A percentile compares a stretch with the other conserved stretches of the same genome.
These are phyloP conservation scores for Scedosporium dehoogii DNA, from an alignment of 2,329 filamentous ascomycete species.

Conservation along the genomic window DNA sequence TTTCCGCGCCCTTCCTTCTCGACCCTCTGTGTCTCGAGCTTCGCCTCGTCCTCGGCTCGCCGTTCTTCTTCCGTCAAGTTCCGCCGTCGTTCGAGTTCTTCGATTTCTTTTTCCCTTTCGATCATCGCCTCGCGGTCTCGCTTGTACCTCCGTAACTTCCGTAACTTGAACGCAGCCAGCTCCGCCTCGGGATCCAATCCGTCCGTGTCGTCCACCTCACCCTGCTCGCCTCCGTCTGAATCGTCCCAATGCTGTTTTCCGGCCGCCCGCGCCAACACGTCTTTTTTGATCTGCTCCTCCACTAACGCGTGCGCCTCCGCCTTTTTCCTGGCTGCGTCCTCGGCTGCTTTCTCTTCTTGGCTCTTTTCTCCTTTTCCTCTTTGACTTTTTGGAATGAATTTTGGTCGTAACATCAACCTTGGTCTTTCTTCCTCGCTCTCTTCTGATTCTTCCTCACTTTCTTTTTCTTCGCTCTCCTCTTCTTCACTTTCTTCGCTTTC, in stretches of 20 bases:
- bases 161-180: slow-evolving; percentile 84
- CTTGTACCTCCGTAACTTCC: slow-evolving; percentile 82
- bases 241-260: slow-evolving; percentile 83
- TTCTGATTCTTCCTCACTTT: slow-evolving; percentile 25
- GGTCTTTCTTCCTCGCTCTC: slow-evolving; percentile 46
- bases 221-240: slow-evolving; percentile 51
- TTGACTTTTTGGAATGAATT: slow-evolving; percentile 52
- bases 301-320: slow-evolving; percentile 70
- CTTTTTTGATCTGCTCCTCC: slow-evolving; percentile 79
- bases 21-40: slow-evolving; percentile 47
- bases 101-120: slow-evolving; percentile 70
- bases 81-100: slow-evolving; percentile 78
- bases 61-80: slow-evolving; percentile 83
- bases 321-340: slow-evolving; percentile 55
- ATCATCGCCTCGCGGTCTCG: slow-evolving; percentile 80
- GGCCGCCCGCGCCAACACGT: slow-evolving; percentile 62
- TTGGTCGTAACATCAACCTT: slow-evolving; percentile 51
- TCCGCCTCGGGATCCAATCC: slow-evolving; percentile 80
- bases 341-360: slow-evolving; percentile 26
- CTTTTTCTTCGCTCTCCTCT: slow-evolving; percentile 28
- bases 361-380: slow-evolving; percentile 23
- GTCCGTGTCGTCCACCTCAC: slow-evolving; percentile 82
- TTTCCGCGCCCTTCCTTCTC: slow-evolving; percentile 71
- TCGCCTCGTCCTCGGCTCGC: slow-evolving; percentile 71
- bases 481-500: slow-evolving; percentile 27